A percentile compares a stretch with the other conserved stretches of the same genome.
Evolutionary conservation across 192 early-diverging fungal genomes (phyloP).

Genomic region (Coemansia sp.): DNA sequence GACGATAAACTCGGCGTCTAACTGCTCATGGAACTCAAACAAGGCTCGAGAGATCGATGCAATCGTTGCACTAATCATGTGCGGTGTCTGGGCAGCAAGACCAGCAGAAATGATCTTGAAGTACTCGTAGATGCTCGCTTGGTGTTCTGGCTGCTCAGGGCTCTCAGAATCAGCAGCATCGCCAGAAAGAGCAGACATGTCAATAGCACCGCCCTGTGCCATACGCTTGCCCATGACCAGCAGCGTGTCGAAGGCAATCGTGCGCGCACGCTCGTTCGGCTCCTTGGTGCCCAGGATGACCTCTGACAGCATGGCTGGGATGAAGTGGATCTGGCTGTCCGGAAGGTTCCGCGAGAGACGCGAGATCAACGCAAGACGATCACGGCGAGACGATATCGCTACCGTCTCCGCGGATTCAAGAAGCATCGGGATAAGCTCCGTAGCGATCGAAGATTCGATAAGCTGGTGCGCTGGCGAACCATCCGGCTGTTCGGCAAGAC

Average conservation of each 20-base stretch:
- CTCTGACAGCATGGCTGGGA: slow-evolving; percentile 86
- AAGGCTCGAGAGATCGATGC: slow-evolving; percentile 79
- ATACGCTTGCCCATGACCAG: slow-evolving; percentile 91
- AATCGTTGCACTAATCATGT: slow-evolving; percentile 92
- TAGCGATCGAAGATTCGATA: slow-evolving; percentile 47
- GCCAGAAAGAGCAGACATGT: slow-evolving; percentile 38
- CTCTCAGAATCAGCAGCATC: slow-evolving; percentile 18
- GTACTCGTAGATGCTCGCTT: slow-evolving; percentile 75
- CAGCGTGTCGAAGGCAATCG: slow-evolving; percentile 78
- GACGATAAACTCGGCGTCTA: slow-evolving; percentile 63
- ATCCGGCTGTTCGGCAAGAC: slow-evolving; percentile 39
- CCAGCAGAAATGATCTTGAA: slow-evolving; percentile 94
- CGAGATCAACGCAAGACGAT: slow-evolving; percentile 72
- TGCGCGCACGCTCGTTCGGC: slow-evolving; percentile 82
- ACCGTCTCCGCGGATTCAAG: slow-evolving; percentile 68
- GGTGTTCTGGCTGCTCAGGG: slow-evolving; percentile 17
- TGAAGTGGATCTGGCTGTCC: slow-evolving; percentile 73
- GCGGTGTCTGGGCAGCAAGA: slow-evolving; percentile 83
- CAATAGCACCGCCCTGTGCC: slow-evolving; percentile 64
- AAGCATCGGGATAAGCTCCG: slow-evolving; percentile 73
- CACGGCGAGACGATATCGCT: slow-evolving; percentile 73
- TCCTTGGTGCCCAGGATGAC: slow-evolving; percentile 94
- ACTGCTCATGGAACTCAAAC: slow-evolving; percentile 85
- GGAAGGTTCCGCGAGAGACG: slow-evolving; percentile 65
- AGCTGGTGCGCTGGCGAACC: slow-evolving; percentile 36